phyloP scores from a whole-genome alignment of 106 monocot genomes.

The Allium cepa region DNA sequence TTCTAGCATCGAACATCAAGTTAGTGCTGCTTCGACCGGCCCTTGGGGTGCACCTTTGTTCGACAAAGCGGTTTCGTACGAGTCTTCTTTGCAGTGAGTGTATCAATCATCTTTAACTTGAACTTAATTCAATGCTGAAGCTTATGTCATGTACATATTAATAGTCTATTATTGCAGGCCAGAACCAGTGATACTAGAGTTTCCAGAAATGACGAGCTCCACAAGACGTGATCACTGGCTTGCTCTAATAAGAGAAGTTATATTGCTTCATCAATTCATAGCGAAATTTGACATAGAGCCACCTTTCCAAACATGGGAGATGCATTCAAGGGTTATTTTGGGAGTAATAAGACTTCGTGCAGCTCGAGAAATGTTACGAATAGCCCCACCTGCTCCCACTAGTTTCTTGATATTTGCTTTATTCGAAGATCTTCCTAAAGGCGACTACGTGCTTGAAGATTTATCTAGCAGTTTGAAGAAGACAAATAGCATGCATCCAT shows the following conservation, averaged over 20 bases:
- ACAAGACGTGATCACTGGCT: conserved; percentile 87
- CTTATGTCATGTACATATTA: too few species aligned
- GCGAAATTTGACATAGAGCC: conserved; percentile 42
- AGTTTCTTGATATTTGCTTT: conserved; percentile 83
- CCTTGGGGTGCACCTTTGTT: conserved; percentile 88
- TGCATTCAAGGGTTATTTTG: conserved; percentile 60
- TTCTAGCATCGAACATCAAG: conserved; percentile 39
- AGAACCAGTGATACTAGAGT: conserved; percentile 74
- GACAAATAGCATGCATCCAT: conserved; percentile 27
- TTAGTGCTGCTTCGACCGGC: conserved; percentile 66
- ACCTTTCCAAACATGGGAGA: conserved; percentile 52
- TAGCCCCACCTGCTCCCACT: conserved; percentile 60
- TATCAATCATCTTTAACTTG: background rate
- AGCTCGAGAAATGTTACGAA: conserved; percentile 84
- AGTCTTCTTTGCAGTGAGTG: conserved; percentile 42
- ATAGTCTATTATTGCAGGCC: conserved; percentile 23
- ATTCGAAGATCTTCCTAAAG: conserved; percentile 80
- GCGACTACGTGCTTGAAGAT: conserved; percentile 79
- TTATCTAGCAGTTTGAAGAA: conserved; percentile 44
- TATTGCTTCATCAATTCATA: conserved; percentile 58
- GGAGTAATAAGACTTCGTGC: conserved; percentile 88
- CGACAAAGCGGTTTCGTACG: conserved; percentile 68
- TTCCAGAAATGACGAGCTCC: conserved; percentile 91
- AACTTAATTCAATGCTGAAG: too few species aligned
- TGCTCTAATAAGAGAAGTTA: conserved; percentile 63